Conservation (phyloP, 2,329 filamentous ascomycete genomes). For the Fusarium guadeloupense region DNA sequence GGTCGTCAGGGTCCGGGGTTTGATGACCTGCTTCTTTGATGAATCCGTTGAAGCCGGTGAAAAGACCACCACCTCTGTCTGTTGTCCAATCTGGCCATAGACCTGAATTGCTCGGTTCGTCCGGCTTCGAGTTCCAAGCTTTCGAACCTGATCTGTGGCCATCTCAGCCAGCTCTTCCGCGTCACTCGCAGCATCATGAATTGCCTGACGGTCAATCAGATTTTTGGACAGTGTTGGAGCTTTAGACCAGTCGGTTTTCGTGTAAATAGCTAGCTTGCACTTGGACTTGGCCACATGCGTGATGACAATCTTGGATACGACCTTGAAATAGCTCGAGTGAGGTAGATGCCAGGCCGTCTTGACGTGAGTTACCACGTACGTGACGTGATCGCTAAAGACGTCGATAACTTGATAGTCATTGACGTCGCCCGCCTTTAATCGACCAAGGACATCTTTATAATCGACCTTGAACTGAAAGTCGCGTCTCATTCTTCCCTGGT, state of each 20-base stretch:
- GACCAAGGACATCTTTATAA: conserved; percentile 71
- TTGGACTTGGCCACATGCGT: conserved; percentile 92
- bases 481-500: conserved; percentile 76
- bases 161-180: conserved; percentile 79
- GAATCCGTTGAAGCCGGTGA: conserved; percentile 59
- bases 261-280: conserved; percentile 90
- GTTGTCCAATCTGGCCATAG: conserved; percentile 78
- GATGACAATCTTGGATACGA: conserved; percentile 91
- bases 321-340: conserved; percentile 77
- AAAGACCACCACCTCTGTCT: conserved; percentile 70
- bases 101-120: conserved; percentile 83
- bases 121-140: conserved; percentile 75
- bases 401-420: conserved; percentile 89
- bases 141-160: conserved; percentile 79
- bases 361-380: conserved; percentile 70
- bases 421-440: conserved; percentile 68
- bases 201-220: conserved; percentile 74
- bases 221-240: conserved; percentile 68
- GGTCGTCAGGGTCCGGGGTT: conserved; percentile 68
- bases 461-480: conserved; percentile 84
- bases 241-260: conserved; percentile 86
- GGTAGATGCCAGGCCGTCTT: conserved; percentile 86
- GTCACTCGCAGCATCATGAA: conserved; percentile 77
- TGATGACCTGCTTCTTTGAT: conserved; percentile 67
- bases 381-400: conserved; percentile 77